These are phyloP conservation scores for Huntiella moniliformis DNA, from an alignment of 2,329 filamentous ascomycete species.

Conservation along the genomic window DNA sequence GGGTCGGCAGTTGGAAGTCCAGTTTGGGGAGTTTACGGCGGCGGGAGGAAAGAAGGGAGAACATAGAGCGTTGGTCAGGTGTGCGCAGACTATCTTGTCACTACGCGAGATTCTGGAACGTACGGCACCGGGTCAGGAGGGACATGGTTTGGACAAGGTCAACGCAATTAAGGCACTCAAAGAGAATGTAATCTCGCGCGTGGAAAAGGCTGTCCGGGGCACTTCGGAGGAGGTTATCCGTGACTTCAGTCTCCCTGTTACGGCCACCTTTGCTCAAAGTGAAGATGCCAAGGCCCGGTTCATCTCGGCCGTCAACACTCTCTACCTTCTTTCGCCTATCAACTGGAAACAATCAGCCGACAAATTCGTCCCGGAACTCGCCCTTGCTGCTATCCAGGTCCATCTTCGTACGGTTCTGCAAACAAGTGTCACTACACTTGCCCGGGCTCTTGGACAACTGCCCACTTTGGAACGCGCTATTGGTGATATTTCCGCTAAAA, in stretches of 20 bases:
- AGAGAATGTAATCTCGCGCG: constrained; percentile 47
- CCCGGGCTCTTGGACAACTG: constrained; percentile 58
- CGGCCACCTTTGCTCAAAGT: constrained; percentile 39
- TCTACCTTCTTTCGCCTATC: constrained; percentile 66
- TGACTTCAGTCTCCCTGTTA: constrained; percentile 53
- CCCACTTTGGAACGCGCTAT: constrained; percentile 68
- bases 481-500: constrained; percentile 61
- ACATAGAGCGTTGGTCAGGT: constrained; percentile 62
- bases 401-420: constrained; percentile 71
- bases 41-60: constrained; percentile 40
- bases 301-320: constrained; percentile 51
- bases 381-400: constrained; percentile 58
- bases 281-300: constrained; percentile 61
- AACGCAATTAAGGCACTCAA: constrained; percentile 53
- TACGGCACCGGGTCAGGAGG: constrained; percentile 52
- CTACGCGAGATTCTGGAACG: constrained; percentile 54
- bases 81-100: constrained; percentile 58
- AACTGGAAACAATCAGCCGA: constrained; percentile 17
- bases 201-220: constrained; percentile 55
- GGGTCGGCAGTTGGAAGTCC: constrained; percentile 71
- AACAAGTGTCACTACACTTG: constrained; percentile 54
- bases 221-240: constrained; percentile 61
- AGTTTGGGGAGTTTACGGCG: constrained; percentile 47
- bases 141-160: constrained; percentile 55
- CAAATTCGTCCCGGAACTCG: constrained; percentile 45